Conservation (phyloP, 169 alveolate species). For the Theileria annulata region DNA sequence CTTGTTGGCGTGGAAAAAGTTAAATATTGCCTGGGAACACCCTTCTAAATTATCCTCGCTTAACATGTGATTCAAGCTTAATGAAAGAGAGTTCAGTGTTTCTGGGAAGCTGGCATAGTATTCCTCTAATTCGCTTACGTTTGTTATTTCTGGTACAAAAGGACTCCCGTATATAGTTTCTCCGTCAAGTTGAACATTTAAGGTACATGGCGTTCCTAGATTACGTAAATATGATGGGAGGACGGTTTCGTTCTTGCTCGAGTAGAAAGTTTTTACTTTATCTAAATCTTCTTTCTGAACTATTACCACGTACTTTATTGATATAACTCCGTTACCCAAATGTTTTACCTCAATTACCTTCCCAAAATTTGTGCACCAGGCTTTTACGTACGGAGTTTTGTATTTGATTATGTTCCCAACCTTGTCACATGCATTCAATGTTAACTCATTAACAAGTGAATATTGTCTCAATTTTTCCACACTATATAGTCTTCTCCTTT, state of each 20-base stretch:
- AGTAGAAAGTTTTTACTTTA: conserved; percentile 4
- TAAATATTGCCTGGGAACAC: conserved; percentile 32
- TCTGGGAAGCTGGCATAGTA: conserved; percentile 29
- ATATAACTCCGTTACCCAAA: conserved; percentile 29
- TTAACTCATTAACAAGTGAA: conserved; percentile 37
- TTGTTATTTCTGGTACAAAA: conserved; percentile 34
- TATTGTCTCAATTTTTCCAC: conserved; percentile 20
- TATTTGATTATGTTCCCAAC: conserved; percentile 45
- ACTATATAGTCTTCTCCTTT: neutral
- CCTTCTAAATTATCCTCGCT: conserved; percentile 36
- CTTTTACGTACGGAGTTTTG: conserved; percentile 41
- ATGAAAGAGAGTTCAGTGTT: conserved; percentile 7
- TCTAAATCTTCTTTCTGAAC: conserved; percentile 15
- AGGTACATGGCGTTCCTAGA: conserved; percentile 21
- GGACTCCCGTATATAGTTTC: conserved; percentile 59
- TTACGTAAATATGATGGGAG: conserved; percentile 9
- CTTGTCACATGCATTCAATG: conserved; percentile 38
- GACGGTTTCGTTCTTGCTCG: conserved; percentile 2
- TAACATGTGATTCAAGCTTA: conserved; percentile 18
- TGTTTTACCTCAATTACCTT: conserved; percentile 40
- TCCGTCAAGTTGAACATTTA: conserved; percentile 50
- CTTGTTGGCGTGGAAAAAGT: neutral
- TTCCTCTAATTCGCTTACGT: conserved; percentile 24
- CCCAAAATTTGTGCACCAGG: conserved; percentile 52
- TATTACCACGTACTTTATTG: conserved; percentile 47